Evolutionary conservation across 2,329 filamentous ascomycete genomes (phyloP).

Genomic region (Teratosphaeria destructans): DNA sequence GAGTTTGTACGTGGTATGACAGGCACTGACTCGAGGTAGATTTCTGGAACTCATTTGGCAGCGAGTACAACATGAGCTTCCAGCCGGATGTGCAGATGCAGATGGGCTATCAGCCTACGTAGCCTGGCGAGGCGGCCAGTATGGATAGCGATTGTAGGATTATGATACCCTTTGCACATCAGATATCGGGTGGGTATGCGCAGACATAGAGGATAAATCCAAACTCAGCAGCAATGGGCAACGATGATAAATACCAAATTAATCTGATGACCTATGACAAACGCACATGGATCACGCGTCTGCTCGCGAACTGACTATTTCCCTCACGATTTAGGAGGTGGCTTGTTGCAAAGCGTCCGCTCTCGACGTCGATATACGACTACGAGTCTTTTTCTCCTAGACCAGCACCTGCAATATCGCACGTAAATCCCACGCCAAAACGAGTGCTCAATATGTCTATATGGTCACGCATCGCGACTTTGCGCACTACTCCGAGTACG

Average conservation of each 20-base stretch:
- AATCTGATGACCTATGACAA: too few relatives aligned
- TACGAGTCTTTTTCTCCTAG: too few relatives aligned
- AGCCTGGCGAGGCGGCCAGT: background rate
- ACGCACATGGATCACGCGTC: too few relatives aligned
- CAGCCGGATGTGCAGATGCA: background rate
- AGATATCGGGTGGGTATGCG: background rate
- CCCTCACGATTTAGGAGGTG: too few relatives aligned
- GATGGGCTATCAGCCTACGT: background rate
- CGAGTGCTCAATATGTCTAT: too few relatives aligned
- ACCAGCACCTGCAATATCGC: too few relatives aligned
- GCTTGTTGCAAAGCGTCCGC: too few relatives aligned
- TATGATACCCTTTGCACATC: constrained; percentile 4
- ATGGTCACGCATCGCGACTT: too few relatives aligned
- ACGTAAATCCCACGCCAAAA: too few relatives aligned
- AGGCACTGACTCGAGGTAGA: background rate
- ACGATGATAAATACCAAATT: background rate
- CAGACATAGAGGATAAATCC: background rate
- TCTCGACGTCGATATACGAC: too few relatives aligned
- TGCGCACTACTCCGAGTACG: too few relatives aligned
- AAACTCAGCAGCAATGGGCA: background rate
- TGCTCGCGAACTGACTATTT: too few relatives aligned
- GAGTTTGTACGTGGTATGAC: constrained; percentile 3
- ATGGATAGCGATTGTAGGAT: background rate
- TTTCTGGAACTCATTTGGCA: constrained; percentile 3
- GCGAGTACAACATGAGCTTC: background rate